These are phyloP conservation scores for Malassezia psittaci DNA, from an alignment of 1,284 basidiomycete species.

Conservation along the genomic window DNA sequence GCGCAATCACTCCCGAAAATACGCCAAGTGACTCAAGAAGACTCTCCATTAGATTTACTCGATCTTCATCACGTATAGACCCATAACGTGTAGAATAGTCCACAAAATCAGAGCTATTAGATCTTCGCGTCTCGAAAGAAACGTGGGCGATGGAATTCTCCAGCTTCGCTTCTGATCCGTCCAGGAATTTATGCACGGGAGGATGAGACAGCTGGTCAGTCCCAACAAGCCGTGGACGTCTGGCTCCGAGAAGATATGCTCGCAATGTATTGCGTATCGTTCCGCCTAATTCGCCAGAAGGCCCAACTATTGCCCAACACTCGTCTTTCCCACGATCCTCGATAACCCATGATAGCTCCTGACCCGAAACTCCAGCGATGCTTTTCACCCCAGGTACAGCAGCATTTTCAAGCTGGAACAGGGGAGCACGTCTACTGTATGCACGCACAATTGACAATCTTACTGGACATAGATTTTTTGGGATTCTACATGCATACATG, in stretches of 20 bases:
- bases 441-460: neutral
- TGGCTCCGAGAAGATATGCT: conserved; percentile 19
- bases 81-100: conserved; percentile 42
- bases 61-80: conserved; percentile 37
- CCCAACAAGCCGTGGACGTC: neutral
- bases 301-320: conserved; percentile 39
- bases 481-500: too few species aligned
- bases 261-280: conserved; percentile 24
- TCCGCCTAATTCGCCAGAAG: conserved; percentile 29
- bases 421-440: neutral
- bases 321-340: conserved; percentile 22
- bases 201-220: conserved; percentile 5
- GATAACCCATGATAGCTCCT: conserved; percentile 23
- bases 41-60: conserved; percentile 36
- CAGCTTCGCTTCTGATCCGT: neutral
- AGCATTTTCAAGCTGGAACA: conserved; percentile 1
- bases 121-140: conserved; percentile 24
- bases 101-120: conserved; percentile 23
- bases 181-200: conserved; percentile 23
- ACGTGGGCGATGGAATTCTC: conserved; percentile 25
- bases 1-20: conserved; percentile 28
- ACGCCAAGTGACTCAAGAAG: conserved; percentile 33
- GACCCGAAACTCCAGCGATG: neutral
- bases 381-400: neutral
- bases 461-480: too few species aligned